Evolutionary conservation across 306 rosid genomes (phyloP), one percentile per base, ranked within the genome.

Genomic region (Glycine soja): DNA sequence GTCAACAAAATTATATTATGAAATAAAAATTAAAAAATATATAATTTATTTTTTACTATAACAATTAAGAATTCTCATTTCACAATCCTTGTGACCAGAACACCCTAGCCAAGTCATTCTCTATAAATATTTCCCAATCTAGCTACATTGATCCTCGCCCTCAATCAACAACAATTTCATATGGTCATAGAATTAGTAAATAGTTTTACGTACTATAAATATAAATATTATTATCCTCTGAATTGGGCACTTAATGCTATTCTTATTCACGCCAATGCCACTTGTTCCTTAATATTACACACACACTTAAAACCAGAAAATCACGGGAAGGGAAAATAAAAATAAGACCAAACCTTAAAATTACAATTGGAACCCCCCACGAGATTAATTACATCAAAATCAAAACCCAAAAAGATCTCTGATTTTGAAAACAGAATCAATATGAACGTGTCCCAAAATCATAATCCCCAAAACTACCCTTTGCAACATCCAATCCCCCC

Each of bases 391-490:
- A 48, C 81, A 70, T 15, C 51, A 69, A 79, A 76, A 83, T 82
- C 81, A 82, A 67, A 74, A 72, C 53, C 83, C 87, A 36, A 82
- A 74, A 52, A 64, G 24, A 62, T 82, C 83, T 38, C 40, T 47
- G 72, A 75, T 52, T 61, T 38, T 69, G 38, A 68, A 66, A 79
- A 75, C 64, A 75, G 30, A 24, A 24, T 24, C 52, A 77, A 46
- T 54, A 38, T 38, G 63, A 72, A 65, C 67, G 47, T 18, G 11
- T 59, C 18, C 54, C 74, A 67, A 69, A 72, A 62, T 18, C 79
- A 77, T 15, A 50, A 71, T 43, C 70, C 74, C 85, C 89, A 85
- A 74, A 82, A 83, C 47, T 58, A 74, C 85, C 84, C 73, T 62
- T 24, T 57, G 11, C 57, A 80, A 10, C 48, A 59, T 48, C 76